Conservation (phyloP, 2,329 filamentous ascomycete genomes). For the Samsoniella hepiali region DNA sequence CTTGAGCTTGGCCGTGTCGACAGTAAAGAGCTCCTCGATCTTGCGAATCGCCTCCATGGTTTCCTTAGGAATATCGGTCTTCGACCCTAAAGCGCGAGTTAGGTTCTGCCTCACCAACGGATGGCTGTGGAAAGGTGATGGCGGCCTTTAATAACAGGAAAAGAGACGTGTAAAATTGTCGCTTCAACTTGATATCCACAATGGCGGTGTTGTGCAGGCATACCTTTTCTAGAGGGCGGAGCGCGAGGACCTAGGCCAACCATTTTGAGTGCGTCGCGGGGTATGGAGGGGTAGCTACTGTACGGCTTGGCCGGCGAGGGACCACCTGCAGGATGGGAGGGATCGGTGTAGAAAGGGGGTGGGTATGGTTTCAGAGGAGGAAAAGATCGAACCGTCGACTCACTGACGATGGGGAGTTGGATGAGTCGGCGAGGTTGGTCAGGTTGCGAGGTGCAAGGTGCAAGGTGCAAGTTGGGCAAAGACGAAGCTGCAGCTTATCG, state of each 20-base stretch:
- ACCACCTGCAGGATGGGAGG: neutral
- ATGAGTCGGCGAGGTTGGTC: neutral
- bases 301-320: neutral
- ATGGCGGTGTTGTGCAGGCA: neutral
- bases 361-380: neutral
- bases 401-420: neutral
- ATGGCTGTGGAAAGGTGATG: neutral
- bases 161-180: neutral
- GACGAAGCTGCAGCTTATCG: conserved; percentile 14
- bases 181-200: neutral
- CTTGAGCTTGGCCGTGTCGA: conserved; percentile 78
- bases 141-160: neutral
- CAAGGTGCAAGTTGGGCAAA: conserved; percentile 12
- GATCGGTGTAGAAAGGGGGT: neutral
- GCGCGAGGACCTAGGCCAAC: conserved; percentile 20
- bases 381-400: neutral
- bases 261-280: conserved; percentile 20
- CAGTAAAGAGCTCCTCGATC: conserved; percentile 79
- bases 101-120: neutral
- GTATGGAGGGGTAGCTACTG: conserved; percentile 20
- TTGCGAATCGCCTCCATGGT: conserved; percentile 75
- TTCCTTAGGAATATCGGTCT: conserved; percentile 85
- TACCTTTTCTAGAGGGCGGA: conserved; percentile 20
- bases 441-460: conserved; percentile 11
- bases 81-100: conserved; percentile 61